phyloP scores from a whole-genome alignment of 306 rosid species.

The Oxytropis ochrocephala region DNA sequence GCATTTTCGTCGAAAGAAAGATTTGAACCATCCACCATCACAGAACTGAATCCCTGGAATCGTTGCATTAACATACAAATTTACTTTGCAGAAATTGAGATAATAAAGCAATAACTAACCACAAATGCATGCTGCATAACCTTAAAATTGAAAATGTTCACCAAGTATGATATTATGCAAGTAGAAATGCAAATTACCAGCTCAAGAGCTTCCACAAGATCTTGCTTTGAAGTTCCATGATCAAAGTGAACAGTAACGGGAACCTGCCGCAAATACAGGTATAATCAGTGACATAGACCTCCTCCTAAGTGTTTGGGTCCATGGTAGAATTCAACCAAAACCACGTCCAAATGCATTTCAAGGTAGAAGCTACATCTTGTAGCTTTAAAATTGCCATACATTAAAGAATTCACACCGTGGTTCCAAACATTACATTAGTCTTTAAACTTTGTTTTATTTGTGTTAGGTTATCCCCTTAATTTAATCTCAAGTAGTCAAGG shows the following conservation, averaged over 20 bases:
- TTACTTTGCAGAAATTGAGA: not conserved
- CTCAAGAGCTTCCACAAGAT: slow-evolving; percentile 83
- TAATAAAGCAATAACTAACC: slow-evolving; percentile 7
- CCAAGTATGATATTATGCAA: not conserved
- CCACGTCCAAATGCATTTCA: no score
- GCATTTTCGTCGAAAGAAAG: slow-evolving; percentile 75
- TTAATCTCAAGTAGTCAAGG: no score
- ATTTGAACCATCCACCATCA: slow-evolving; percentile 94
- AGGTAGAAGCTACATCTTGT: no score
- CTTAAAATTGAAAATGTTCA: slow-evolving; percentile 2
- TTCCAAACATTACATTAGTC: no score
- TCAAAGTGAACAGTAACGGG: slow-evolving; percentile 89
- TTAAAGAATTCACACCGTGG: no score
- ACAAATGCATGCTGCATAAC: slow-evolving; percentile 9
- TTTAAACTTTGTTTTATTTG: no score
- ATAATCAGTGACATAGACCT: slow-evolving; percentile 17
- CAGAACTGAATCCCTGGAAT: slow-evolving; percentile 77
- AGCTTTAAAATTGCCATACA: no score
- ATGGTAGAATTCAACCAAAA: no score
- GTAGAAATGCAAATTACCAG: slow-evolving; percentile 41
- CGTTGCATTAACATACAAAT: slow-evolving; percentile 18
- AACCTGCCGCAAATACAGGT: slow-evolving; percentile 46
- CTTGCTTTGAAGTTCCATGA: slow-evolving; percentile 84
- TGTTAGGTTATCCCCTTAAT: no score
- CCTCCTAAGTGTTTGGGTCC: no score